A percentile compares a stretch with the other conserved stretches of the same genome.
These are phyloP conservation scores for Aegilops tauschii DNA, from an alignment of 176 grass and related monocot species.

Conservation along the genomic window DNA sequence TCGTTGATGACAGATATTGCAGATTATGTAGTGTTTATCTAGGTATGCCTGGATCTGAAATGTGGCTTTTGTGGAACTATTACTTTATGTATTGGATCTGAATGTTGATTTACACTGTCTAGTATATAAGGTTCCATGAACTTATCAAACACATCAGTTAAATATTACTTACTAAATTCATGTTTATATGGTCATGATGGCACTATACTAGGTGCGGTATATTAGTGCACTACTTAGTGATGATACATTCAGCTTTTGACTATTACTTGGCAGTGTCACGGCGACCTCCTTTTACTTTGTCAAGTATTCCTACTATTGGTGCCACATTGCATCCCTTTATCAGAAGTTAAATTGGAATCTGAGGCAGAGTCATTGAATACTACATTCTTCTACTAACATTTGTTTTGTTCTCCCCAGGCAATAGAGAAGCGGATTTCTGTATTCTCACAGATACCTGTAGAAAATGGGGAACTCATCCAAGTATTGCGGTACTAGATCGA, in stretches of 20 bases:
- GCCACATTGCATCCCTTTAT: neutral
- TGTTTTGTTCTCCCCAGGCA: constrained; percentile 41
- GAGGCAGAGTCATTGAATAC: neutral
- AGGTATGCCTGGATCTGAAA: neutral
- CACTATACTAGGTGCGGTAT: neutral
- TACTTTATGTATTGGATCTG: no score
- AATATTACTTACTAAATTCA: neutral
- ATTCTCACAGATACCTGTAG: constrained; percentile 79
- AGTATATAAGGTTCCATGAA: neutral
- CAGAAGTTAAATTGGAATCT: neutral
- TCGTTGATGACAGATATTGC: neutral
- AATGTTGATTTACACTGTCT: neutral
- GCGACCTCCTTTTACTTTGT: neutral
- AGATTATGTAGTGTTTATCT: neutral
- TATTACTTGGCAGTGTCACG: neutral
- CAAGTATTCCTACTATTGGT: neutral
- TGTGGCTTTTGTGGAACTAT: neutral
- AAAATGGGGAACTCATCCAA: constrained; percentile 96
- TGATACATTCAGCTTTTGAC: neutral
- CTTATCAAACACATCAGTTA: neutral
- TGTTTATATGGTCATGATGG: neutral
- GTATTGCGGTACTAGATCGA: constrained; percentile 52
- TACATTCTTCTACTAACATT: constrained; percentile 12
- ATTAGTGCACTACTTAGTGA: neutral
- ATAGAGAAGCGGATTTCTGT: constrained; percentile 92